Evolutionary conservation across 768 basidiomycete genomes (phyloP).

Genomic region (Tephrocybe sp.): DNA sequence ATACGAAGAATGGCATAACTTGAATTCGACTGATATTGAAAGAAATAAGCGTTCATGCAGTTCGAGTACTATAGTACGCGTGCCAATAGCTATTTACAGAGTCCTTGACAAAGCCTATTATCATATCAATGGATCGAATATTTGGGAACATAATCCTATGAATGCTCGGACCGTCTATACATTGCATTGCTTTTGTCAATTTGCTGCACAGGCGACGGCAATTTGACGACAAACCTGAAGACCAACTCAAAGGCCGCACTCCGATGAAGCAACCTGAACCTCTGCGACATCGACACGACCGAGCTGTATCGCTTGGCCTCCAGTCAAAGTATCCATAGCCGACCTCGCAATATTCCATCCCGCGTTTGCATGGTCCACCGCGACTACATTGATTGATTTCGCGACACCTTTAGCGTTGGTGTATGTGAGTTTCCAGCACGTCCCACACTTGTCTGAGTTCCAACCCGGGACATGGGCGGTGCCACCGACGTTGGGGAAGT

Average conservation of each 20-base stretch:
- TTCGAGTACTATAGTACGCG: background rate
- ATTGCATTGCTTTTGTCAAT: background rate
- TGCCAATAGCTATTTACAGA: background rate
- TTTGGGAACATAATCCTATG: too few relatives aligned
- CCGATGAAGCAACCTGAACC: slow-evolving; percentile 18
- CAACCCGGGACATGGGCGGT: slow-evolving; percentile 41
- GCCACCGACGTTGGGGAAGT: slow-evolving; percentile 53
- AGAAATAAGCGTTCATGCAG: background rate
- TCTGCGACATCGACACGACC: slow-evolving; percentile 23
- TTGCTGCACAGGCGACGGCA: background rate
- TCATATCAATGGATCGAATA: too few relatives aligned
- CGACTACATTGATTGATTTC: slow-evolving; percentile 39
- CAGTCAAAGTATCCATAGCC: slow-evolving; percentile 31
- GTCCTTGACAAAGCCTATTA: too few relatives aligned
- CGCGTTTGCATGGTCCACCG: slow-evolving; percentile 34
- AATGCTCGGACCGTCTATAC: too few relatives aligned
- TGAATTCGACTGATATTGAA: background rate
- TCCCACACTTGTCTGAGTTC: slow-evolving; percentile 45
- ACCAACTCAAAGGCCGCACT: slow-evolving; percentile 20
- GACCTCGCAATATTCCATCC: slow-evolving; percentile 22
- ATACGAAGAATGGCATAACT: background rate
- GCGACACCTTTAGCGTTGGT: slow-evolving; percentile 19
- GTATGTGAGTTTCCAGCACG: slow-evolving; percentile 53
- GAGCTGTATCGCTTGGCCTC: slow-evolving; percentile 21
- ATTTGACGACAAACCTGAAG: background rate